phyloP scores from a whole-genome alignment of 2,329 filamentous ascomycete genomes.

The Colletotrichum acutatum region DNA sequence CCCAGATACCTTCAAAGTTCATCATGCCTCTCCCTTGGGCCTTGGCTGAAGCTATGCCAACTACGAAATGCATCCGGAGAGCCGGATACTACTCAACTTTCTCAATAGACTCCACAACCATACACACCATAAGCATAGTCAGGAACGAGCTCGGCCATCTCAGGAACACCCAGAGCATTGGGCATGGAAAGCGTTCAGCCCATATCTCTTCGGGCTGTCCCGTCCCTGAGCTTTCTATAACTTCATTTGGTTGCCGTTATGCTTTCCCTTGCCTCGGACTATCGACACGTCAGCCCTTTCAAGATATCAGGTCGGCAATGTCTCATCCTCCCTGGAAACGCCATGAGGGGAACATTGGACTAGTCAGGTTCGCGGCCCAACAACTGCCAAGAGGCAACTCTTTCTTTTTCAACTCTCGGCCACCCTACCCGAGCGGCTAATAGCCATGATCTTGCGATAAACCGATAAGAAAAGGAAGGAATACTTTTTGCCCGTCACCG shows the following conservation, averaged over 20 bases:
- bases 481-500: not conserved
- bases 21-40: not conserved
- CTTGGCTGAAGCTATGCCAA: slow-evolving; percentile 1
- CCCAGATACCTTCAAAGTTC: not conserved
- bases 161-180: not conserved
- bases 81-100: not conserved
- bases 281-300: slow-evolving; percentile 15
- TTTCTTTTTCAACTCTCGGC: slow-evolving; percentile 7
- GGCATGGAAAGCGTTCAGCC: not conserved
- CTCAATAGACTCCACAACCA: not conserved
- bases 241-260: not conserved
- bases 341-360: not conserved
- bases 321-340: slow-evolving; percentile 17
- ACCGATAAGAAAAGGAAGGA: not conserved
- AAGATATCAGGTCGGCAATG: slow-evolving; percentile 6
- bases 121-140: not conserved
- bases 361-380: not conserved
- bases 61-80: not conserved
- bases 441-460: not conserved
- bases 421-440: slow-evolving; percentile 1
- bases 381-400: not conserved
- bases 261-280: slow-evolving; percentile 25
- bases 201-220: slow-evolving; percentile 13
- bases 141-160: not conserved
- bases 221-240: not conserved